phyloP scores from a whole-genome alignment of 2,329 filamentous ascomycete species.

The Alternaria atra region DNA sequence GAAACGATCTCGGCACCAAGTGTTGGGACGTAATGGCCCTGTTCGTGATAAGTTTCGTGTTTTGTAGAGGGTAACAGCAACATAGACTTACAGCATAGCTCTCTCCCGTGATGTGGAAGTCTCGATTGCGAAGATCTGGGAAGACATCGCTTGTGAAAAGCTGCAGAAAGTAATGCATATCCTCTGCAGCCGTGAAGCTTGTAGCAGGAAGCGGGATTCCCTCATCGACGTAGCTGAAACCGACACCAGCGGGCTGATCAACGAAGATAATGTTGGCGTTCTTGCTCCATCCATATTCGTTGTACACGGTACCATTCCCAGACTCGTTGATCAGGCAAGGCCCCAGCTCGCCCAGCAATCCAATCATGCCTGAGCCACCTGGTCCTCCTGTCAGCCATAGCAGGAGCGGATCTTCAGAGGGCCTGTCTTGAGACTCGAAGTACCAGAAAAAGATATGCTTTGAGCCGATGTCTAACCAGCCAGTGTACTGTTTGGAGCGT shows the following conservation, averaged over 20 bases:
- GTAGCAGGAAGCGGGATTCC: slow-evolving; percentile 45
- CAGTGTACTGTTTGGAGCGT: slow-evolving; percentile 47
- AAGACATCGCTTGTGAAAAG: slow-evolving; percentile 59
- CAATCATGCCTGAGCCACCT: slow-evolving; percentile 49
- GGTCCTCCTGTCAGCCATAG: slow-evolving; percentile 56
- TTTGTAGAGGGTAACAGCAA: background rate
- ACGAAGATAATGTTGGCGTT: slow-evolving; percentile 51
- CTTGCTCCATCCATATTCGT: slow-evolving; percentile 52
- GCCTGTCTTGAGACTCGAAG: slow-evolving; percentile 52
- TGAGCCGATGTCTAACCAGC: slow-evolving; percentile 49
- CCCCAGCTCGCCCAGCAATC: slow-evolving; percentile 49
- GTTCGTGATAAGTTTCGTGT: slow-evolving; percentile 11
- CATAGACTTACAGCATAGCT: slow-evolving; percentile 55
- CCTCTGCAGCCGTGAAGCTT: slow-evolving; percentile 57
- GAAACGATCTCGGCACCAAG: slow-evolving; percentile 56
- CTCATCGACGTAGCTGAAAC: slow-evolving; percentile 52
- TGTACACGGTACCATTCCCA: slow-evolving; percentile 51
- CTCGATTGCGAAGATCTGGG: slow-evolving; percentile 49
- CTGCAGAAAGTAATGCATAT: slow-evolving; percentile 62
- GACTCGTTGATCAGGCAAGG: slow-evolving; percentile 51
- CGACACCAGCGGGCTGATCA: slow-evolving; percentile 52
- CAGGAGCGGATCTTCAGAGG: slow-evolving; percentile 49
- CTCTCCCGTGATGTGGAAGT: slow-evolving; percentile 61
- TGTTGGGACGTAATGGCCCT: slow-evolving; percentile 60
- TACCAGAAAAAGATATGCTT: slow-evolving; percentile 60